Evolutionary conservation across 1,284 basidiomycete genomes (phyloP).

Genomic region (Cutaneotrichosporon sp.): DNA sequence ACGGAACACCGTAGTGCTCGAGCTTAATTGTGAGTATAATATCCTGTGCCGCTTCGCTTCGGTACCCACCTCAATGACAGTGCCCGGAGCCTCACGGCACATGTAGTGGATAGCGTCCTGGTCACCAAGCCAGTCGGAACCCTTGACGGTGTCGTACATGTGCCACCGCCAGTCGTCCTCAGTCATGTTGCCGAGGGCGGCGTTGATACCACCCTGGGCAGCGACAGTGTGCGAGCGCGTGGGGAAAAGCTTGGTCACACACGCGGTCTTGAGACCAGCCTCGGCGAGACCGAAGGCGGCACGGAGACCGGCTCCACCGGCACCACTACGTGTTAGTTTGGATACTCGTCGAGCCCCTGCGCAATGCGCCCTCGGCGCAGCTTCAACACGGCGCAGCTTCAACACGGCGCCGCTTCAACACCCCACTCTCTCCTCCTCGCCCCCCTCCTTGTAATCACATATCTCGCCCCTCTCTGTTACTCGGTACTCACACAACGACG

Average conservation of each 20-base stretch:
- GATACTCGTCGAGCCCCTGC: background rate
- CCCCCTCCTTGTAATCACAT: background rate
- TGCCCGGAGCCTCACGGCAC: conserved; percentile 90
- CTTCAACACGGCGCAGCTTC: too few species aligned
- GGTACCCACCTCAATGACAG: conserved; percentile 75
- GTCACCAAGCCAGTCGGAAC: conserved; percentile 99
- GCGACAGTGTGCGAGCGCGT: conserved; percentile 98
- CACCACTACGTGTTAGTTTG: conserved; percentile 59
- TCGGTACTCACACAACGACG: conserved; percentile 74
- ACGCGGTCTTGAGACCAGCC: conserved; percentile 95
- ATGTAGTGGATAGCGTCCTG: conserved; percentile 99
- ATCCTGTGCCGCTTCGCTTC: too few species aligned
- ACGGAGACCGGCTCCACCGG: conserved; percentile 95
- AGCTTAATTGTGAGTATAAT: too few species aligned
- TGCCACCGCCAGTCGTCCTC: conserved; percentile 99
- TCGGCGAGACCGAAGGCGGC: conserved; percentile 99
- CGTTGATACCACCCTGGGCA: conserved; percentile 99
- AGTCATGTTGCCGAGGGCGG: conserved; percentile 98
- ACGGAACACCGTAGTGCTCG: conserved; percentile 98
- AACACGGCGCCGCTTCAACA: too few species aligned
- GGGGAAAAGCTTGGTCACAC: conserved; percentile 99
- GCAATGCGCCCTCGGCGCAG: too few species aligned
- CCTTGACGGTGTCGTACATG: conserved; percentile 97
- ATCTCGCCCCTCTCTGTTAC: background rate
- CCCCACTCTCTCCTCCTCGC: background rate